Evolutionary conservation across 768 basidiomycete species (phyloP).

Genomic region (Mycena galopus): DNA sequence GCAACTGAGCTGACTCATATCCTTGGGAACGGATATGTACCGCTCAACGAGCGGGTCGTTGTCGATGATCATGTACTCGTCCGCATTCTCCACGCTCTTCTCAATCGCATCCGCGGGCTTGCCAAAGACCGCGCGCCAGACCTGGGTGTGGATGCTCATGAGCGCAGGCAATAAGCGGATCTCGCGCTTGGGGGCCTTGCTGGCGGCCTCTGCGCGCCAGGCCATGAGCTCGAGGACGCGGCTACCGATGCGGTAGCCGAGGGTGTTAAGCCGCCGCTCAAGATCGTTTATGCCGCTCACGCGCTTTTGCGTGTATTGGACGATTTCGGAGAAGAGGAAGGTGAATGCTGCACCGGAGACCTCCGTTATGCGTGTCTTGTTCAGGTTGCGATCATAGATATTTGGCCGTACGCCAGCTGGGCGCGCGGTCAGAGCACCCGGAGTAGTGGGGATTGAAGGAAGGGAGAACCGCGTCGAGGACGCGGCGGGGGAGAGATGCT

Average conservation of each 20-base stretch:
- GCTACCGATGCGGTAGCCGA: conserved; percentile 93
- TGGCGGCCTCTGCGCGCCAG: conserved; percentile 82
- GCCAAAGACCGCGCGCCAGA: conserved; percentile 95
- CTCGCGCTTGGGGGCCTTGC: conserved; percentile 94
- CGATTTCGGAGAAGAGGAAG: conserved; percentile 93
- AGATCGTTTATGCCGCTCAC: conserved; percentile 96
- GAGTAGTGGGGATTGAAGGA: conserved; percentile 65
- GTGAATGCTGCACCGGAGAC: conserved; percentile 87
- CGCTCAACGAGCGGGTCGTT: conserved; percentile 95
- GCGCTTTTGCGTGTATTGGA: conserved; percentile 96
- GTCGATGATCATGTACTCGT: conserved; percentile 99
- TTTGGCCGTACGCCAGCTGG: conserved; percentile 67
- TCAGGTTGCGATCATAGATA: conserved; percentile 91
- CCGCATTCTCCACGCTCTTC: conserved; percentile 95
- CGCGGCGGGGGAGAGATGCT: conserved; percentile 67
- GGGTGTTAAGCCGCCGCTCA: conserved; percentile 89
- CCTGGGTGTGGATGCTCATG: conserved; percentile 94
- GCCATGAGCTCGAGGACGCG: conserved; percentile 89
- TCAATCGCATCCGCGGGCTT: conserved; percentile 95
- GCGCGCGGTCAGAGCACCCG: conserved; percentile 50
- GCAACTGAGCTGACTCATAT: conserved; percentile 94
- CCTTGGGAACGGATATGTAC: conserved; percentile 92
- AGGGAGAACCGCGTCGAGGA: conserved; percentile 80
- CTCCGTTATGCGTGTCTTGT: conserved; percentile 88
- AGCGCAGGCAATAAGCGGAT: conserved; percentile 91